Evolutionary conservation across 768 basidiomycete species (phyloP), one percentile per base, ranked within the genome.

Genomic region (Cystobasidium ongulense): DNA sequence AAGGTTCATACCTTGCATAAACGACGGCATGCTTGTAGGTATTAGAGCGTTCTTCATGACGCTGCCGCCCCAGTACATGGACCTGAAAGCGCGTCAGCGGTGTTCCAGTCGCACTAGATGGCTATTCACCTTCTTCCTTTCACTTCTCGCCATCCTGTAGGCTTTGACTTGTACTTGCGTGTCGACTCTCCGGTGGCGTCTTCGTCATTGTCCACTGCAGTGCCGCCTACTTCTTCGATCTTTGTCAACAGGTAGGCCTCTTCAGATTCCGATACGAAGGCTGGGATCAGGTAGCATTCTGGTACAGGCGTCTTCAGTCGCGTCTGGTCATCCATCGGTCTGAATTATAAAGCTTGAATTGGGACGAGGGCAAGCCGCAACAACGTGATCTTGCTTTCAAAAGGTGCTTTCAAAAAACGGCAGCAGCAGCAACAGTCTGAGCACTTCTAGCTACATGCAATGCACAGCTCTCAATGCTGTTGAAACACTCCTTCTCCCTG

Each of bases 1-100:
- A 94, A 89, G 86, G n/a, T n/a, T n/a, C n/a, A 21, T 89, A n/a
- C 82, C 79, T 25, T 82, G 84, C 61, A 94, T 81, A 78, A 88
- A 95, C 1, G 83, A 67, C 0, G 93, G 92, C 78, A 96, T 83
- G 0, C 85, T 81, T 78, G 88, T 87, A 21, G 86, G 83, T 25
- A 94, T 80, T 1, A 97, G 84, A 7, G 86, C 82, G 53, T 88
- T 88, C 10, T 77, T 79, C 76, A 59, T 59, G 23, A 59, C 57
- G 33, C 57, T 66, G 77, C 41, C 54, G 80, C 81, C 82, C 80
- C 81, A 81, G 68, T 81, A 80, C 76, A 77, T 74, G 21, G 76
- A 76, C 53, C 76, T 75, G 65, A 21, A 10, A 7, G 0, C 1
- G 27, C 63, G 39, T 50, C 18, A 11, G 15, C n/a, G 8, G 35